Base-by-base conservation (phyloP, 345 rosid genomes). In the Carallia brachiata region DNA sequence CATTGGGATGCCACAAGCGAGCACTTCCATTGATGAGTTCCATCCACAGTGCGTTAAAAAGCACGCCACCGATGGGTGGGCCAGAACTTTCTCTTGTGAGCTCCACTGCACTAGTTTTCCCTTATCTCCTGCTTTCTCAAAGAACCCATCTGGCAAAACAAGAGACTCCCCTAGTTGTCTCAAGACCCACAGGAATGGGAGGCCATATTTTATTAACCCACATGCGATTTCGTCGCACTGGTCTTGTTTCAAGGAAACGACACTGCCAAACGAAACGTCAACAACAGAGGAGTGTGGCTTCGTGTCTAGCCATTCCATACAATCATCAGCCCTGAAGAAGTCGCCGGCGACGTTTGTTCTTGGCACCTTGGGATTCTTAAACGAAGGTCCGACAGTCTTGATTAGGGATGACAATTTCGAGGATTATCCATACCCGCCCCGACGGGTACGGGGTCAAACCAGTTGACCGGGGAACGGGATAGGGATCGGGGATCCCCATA, bases 41-140 rank as follows among this genome's bases (percentile, higher is more conserved):
- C 98, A 93, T 4, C 98, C 98, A 48, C 98, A 90, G 55, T 93
- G 98, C 0, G 93, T 86, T 16, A 89, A 78, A 56, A 90, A 93
- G 76, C 92, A 86, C 1, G 85, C 86, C 28, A 87, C 74, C 0
- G 93, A 79, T 6, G 84, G 85, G 74, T 93, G 97, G 65, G 81
- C 80, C 48, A 93, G 61, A 16, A 93, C 97, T 62, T 82, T 75
- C 78, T 89, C 92, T 62, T 93, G 98, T 0, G 96, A 87, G 75
- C 93, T 81, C 97, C 98, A 92, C 39, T 79, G 75, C 60, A 92
- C 87, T 1, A 89, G 71, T 52, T 71, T 82, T 0, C 93, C 92
- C 17, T 55, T 84, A 0, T 85, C 85, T 6, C 87, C 89, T 3
- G 74, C 83, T 63, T 81, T 85, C 72, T 79, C 85, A 19, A 83